A percentile compares a stretch with the other conserved stretches of the same genome.
Evolutionary conservation across 139 green algal genomes (phyloP).

Genomic region (Dunaliella primolecta): DNA sequence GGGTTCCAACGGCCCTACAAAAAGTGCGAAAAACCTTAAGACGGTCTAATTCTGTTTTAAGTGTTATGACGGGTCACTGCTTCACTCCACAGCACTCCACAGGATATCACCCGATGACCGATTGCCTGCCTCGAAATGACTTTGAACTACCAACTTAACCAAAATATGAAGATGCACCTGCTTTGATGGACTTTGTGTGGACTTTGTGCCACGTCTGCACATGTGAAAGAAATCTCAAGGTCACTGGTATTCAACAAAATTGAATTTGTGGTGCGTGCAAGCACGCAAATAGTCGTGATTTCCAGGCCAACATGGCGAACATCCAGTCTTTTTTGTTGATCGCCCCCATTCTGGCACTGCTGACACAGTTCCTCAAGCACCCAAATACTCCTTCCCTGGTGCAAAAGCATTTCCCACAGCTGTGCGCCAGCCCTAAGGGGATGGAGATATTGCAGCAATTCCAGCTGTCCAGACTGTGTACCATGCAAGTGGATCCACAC

Average conservation of each 20-base stretch:
- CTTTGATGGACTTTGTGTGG: too few species aligned
- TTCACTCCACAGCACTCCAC: too few species aligned
- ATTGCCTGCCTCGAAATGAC: too few species aligned
- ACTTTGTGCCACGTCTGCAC: too few species aligned
- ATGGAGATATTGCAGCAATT: not conserved
- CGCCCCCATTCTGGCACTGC: too few species aligned
- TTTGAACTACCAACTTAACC: too few species aligned
- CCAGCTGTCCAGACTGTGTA: not conserved
- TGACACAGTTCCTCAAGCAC: not conserved
- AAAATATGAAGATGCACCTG: too few species aligned
- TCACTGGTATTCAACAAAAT: not conserved
- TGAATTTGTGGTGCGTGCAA: not conserved
- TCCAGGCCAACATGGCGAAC: not conserved
- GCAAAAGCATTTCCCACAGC: not conserved
- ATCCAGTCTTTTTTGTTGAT: not conserved
- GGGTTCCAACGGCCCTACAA: too few species aligned
- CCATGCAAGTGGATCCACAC: not conserved
- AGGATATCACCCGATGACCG: too few species aligned
- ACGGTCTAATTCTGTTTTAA: too few species aligned
- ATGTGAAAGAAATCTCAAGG: not conserved
- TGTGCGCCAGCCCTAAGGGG: not conserved
- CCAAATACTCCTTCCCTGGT: not conserved
- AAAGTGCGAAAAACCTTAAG: too few species aligned
- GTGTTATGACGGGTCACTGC: too few species aligned
- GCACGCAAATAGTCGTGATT: not conserved